These are phyloP conservation scores for Colletotrichum liriopes DNA, from an alignment of 2,329 filamentous ascomycete genomes.

Conservation along the genomic window DNA sequence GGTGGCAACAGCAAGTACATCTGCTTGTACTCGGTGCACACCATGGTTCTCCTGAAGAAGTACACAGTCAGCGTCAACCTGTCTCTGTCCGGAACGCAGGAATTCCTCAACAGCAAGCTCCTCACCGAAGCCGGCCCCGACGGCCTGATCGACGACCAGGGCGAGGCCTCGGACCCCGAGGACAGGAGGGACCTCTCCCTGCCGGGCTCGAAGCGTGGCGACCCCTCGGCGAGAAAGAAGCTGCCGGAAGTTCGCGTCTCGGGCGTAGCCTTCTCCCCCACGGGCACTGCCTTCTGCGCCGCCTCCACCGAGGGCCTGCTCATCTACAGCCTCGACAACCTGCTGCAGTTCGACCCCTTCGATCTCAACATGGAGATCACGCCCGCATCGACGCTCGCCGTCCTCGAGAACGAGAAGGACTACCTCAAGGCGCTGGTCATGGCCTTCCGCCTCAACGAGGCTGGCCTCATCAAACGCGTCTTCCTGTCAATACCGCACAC, in stretches of 20 bases:
- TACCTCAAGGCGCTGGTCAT: constrained; percentile 95
- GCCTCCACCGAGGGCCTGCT: constrained; percentile 95
- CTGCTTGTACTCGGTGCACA: constrained; percentile 94
- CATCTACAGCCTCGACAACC: constrained; percentile 91
- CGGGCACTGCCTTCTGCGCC: constrained; percentile 92
- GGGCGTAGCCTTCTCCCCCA: constrained; percentile 88
- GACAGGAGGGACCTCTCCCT: constrained; percentile 84
- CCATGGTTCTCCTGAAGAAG: constrained; percentile 92
- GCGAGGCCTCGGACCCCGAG: constrained; percentile 90
- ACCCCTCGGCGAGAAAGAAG: constrained; percentile 83
- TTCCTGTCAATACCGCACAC: constrained; percentile 86
- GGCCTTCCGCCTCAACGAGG: constrained; percentile 96
- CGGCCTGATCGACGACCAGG: constrained; percentile 88
- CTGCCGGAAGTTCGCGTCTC: constrained; percentile 88
- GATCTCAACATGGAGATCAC: constrained; percentile 96
- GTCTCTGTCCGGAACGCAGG: constrained; percentile 95
- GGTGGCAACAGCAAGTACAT: constrained; percentile 99
- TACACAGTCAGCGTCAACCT: constrained; percentile 96
- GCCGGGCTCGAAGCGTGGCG: constrained; percentile 89
- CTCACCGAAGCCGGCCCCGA: constrained; percentile 91
- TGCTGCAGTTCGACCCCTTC: constrained; percentile 92
- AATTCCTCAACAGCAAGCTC: constrained; percentile 93
- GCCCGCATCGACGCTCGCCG: constrained; percentile 83
- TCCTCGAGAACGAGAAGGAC: constrained; percentile 78
- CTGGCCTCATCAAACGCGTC: constrained; percentile 84